Base-by-base conservation (phyloP, 2,329 filamentous ascomycete species). In the Rugonectria rugulosa region DNA sequence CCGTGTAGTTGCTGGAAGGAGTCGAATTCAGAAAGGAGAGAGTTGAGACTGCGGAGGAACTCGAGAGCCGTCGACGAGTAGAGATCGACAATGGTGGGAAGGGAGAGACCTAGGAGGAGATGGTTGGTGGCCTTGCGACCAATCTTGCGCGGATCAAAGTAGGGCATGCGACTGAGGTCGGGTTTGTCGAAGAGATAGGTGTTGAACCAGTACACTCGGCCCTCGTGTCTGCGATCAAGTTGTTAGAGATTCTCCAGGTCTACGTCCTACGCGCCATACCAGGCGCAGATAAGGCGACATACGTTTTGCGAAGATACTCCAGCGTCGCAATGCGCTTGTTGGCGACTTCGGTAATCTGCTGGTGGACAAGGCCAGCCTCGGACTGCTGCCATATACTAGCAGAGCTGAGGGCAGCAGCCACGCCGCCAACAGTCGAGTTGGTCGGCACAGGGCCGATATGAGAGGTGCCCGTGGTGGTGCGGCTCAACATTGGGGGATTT, bases 191-290 rank as follows among this genome's bases (percentile, higher is more conserved):
- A 97, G 69, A 96, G 89, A 57, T 97, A 86, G 0, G 95, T 97
- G 76, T 97, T 97, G 81, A 98, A 97, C 93, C 95, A 98, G 79
- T 96, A 98, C 36, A 97, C 88, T 55, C 92, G 88, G 57, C 94
- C 93, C 76, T 97, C 92, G 71, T 99, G 93, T 23, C 92, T 96
- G 36, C 43, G 12, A n/a, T 4, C 6, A 17, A 51, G 20, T 7
- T 12, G 41, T 60, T 48, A 54, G 46, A 15, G 37, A 2, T 15
- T 31, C 34, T 53, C 3, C 6, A 11, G 41, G 21, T 17, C n/a
- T 24, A 23, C n/a, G 15, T 42, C 11, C 21, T n/a, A 26, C 29
- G 34, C 21, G n/a, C 36, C 15, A 48, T 23, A 3, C 32, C 19
- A n/a, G 37, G 20, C 12, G n/a, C 5, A 3, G 8, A 12, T 23